Evolutionary conservation across 140 eudicot genomes (phyloP).

Genomic region (Bidens hawaiensis): DNA sequence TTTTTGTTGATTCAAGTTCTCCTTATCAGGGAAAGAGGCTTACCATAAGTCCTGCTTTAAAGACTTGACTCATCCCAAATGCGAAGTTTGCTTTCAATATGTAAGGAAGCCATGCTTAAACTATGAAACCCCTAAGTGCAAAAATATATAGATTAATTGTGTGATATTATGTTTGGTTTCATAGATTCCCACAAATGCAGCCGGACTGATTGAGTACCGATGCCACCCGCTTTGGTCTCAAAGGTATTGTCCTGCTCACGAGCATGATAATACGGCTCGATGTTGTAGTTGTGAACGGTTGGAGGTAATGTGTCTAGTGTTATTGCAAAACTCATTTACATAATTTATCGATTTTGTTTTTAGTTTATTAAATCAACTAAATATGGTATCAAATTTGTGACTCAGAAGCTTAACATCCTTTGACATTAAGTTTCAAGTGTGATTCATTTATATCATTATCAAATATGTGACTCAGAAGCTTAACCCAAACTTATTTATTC

Average conservation of each 20-base stretch:
- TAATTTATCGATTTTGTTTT: neutral
- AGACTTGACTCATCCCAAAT: conserved; percentile 92
- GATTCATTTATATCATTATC: neutral
- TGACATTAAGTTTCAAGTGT: neutral
- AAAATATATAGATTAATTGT: conserved; percentile 1
- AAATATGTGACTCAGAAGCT: too few relatives aligned
- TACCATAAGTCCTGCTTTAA: conserved; percentile 89
- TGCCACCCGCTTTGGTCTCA: conserved; percentile 99
- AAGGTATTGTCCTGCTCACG: conserved; percentile 94
- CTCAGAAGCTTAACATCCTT: neutral
- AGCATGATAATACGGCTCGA: conserved; percentile 83
- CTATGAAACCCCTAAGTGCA: neutral
- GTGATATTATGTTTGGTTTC: neutral
- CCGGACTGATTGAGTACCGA: conserved; percentile 89
- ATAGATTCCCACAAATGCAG: conserved; percentile 85
- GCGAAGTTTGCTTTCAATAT: conserved; percentile 96
- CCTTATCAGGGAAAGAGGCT: conserved; percentile 82
- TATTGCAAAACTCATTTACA: conserved; percentile 7
- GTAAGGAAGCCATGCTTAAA: conserved; percentile 37
- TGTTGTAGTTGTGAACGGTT: conserved; percentile 98
- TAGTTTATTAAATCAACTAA: neutral
- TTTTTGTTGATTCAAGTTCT: conserved; percentile 84
- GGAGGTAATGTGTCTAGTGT: conserved; percentile 52
- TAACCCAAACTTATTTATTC: neutral
- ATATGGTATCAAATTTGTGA: neutral